Conservation (phyloP, 768 basidiomycete genomes). For the Aureoboletus auriporus region DNA sequence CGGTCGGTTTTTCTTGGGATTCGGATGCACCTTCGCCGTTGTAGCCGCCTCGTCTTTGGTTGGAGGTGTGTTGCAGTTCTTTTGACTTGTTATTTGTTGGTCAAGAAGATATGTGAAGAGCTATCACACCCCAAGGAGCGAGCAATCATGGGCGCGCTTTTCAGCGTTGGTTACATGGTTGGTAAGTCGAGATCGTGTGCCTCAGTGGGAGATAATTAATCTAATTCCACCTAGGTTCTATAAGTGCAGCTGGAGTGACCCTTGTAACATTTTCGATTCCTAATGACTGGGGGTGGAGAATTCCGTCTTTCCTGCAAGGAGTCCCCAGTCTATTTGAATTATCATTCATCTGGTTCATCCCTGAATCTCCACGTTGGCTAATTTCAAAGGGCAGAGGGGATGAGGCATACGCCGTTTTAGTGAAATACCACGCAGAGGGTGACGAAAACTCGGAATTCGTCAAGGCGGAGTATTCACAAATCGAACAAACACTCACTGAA, state of each 20-base stretch:
- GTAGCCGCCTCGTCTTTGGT: not conserved
- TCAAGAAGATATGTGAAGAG: too few species aligned
- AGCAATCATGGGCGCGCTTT: constrained; percentile 11
- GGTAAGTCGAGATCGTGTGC: constrained; percentile 2
- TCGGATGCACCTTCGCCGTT: not conserved
- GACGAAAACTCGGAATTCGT: constrained; percentile 50
- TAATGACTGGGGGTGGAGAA: constrained; percentile 16
- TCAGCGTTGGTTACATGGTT: constrained; percentile 2
- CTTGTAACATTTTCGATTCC: constrained; percentile 61
- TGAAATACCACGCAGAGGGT: constrained; percentile 59
- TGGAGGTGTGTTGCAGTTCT: not conserved
- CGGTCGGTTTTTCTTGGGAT: not conserved
- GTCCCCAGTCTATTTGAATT: constrained; percentile 54
- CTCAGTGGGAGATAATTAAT: too few species aligned
- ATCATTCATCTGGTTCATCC: constrained; percentile 50
- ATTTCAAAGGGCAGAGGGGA: constrained; percentile 49
- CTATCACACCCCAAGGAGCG: constrained; percentile 21
- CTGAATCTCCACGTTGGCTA: constrained; percentile 62
- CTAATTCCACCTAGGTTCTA: constrained; percentile 7
- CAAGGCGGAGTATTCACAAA: constrained; percentile 54
- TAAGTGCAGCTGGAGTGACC: constrained; percentile 46
- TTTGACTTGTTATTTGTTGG: not conserved
- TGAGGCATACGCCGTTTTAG: constrained; percentile 46
- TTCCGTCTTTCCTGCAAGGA: constrained; percentile 38
- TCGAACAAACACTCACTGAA: constrained; percentile 47